phyloP scores from a whole-genome alignment of 805 yeast genomes.

The Ascoidea asiatica region DNA sequence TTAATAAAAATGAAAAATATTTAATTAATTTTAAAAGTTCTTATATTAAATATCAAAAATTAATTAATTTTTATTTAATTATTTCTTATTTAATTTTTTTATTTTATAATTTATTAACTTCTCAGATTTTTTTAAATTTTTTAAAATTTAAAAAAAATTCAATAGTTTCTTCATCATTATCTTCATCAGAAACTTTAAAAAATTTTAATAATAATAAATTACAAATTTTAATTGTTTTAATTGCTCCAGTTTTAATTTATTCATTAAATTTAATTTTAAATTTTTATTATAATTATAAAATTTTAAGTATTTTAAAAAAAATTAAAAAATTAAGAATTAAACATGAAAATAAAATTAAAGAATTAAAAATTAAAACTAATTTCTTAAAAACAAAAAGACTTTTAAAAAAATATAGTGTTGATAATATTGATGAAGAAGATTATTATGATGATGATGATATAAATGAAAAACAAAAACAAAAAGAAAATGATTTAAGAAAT shows the following conservation, averaged over 20 bases:
- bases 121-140: too few relatives aligned
- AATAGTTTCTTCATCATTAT: neutral
- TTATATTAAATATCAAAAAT: neutral
- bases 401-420: conserved; percentile 8
- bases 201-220: too few relatives aligned
- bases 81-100: too few relatives aligned
- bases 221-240: neutral
- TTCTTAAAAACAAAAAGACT: conserved; percentile 7
- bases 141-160: too few relatives aligned
- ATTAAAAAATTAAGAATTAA: conserved; percentile 5
- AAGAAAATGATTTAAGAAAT: neutral
- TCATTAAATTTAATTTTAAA: neutral
- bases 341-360: conserved; percentile 3
- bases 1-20: conserved; percentile 1
- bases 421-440: conserved; percentile 2
- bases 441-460: neutral
- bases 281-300: conserved; percentile 1
- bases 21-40: neutral
- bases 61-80: too few relatives aligned
- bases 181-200: neutral
- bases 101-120: too few relatives aligned
- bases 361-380: conserved; percentile 7
- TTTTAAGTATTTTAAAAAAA: conserved; percentile 2
- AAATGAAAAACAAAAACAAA: neutral
- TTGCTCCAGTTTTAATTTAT: conserved; percentile 1